These are phyloP conservation scores for Phytophthora litchii DNA, from an alignment of 352 stramenopile genomes.

Conservation along the genomic window DNA sequence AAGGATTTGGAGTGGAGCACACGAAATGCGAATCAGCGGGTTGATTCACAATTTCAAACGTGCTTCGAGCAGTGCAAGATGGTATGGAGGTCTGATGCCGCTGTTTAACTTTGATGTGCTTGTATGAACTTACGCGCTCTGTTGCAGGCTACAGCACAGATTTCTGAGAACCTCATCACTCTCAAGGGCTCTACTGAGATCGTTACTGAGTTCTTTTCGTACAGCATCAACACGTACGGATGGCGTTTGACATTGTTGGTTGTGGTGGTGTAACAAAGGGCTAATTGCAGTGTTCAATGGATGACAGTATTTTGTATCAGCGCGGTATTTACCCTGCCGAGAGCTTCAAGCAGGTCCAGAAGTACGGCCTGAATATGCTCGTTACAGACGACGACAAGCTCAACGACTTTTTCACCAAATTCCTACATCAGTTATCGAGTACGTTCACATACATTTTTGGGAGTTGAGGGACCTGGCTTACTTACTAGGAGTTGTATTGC, in stretches of 20 bases:
- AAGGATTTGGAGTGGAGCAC: slow-evolving; percentile 26
- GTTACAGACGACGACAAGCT: slow-evolving; percentile 97
- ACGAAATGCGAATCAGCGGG: background rate
- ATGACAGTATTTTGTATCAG: slow-evolving; percentile 93
- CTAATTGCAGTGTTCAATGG: slow-evolving; percentile 8
- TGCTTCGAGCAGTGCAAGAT: slow-evolving; percentile 20
- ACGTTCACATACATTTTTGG: slow-evolving; percentile 8
- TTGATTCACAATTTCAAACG: slow-evolving; percentile 33
- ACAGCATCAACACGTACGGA: slow-evolving; percentile 96
- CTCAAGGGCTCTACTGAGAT: slow-evolving; percentile 98
- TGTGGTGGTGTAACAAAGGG: slow-evolving; percentile 3
- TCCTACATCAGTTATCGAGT: slow-evolving; percentile 92
- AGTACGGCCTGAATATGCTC: slow-evolving; percentile 99
- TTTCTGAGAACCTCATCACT: slow-evolving; percentile 96
- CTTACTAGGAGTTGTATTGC: background rate
- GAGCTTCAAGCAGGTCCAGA: slow-evolving; percentile 96
- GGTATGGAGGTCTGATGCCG: no score
- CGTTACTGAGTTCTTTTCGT: slow-evolving; percentile 99
- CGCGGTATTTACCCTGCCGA: slow-evolving; percentile 99
- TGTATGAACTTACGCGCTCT: slow-evolving; percentile 1
- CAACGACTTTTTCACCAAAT: slow-evolving; percentile 94
- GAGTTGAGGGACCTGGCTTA: background rate
- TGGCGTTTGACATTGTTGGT: slow-evolving; percentile 3
- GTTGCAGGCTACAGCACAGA: slow-evolving; percentile 64
- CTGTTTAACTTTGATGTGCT: background rate